Evolutionary conservation across 2,329 filamentous ascomycete genomes (phyloP).

Genomic region (Colletotrichum viniferum): DNA sequence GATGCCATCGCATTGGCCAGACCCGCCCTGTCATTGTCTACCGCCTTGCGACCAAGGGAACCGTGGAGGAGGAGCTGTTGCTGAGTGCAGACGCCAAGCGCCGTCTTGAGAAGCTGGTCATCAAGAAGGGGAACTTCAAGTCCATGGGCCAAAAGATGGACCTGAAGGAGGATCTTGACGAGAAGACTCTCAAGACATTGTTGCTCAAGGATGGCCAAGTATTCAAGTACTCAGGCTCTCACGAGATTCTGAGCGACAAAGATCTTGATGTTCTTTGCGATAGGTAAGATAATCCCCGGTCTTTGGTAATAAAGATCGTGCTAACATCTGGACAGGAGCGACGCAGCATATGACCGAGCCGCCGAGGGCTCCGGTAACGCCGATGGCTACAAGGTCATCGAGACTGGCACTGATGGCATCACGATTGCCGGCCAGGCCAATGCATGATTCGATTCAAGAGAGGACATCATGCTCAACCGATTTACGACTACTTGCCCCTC

Average conservation of each 20-base stretch:
- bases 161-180: constrained; percentile 58
- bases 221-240: constrained; percentile 62
- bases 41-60: constrained; percentile 89
- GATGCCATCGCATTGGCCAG: constrained; percentile 93
- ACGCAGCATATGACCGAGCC: constrained; percentile 69
- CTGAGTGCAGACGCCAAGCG: constrained; percentile 91
- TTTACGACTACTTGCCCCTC: not conserved
- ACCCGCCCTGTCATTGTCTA: constrained; percentile 92
- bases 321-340: constrained; percentile 44
- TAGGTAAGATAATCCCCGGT: constrained; percentile 42
- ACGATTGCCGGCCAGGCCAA: not conserved
- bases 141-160: constrained; percentile 68
- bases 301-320: not conserved
- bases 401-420: constrained; percentile 68
- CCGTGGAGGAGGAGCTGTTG: constrained; percentile 87
- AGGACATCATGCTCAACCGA: not conserved
- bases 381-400: constrained; percentile 77
- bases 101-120: constrained; percentile 90
- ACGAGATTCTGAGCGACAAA: constrained; percentile 72
- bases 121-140: constrained; percentile 87
- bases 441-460: not conserved
- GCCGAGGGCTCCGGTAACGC: constrained; percentile 79
- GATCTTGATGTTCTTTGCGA: constrained; percentile 84
- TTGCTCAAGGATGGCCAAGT: constrained; percentile 75
- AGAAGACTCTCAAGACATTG: constrained; percentile 65